A percentile compares a stretch with the other conserved stretches of the same genome.
Evolutionary conservation across 352 stramenopile genomes (phyloP).

Genomic region (Thraustochytrium sp.): DNA sequence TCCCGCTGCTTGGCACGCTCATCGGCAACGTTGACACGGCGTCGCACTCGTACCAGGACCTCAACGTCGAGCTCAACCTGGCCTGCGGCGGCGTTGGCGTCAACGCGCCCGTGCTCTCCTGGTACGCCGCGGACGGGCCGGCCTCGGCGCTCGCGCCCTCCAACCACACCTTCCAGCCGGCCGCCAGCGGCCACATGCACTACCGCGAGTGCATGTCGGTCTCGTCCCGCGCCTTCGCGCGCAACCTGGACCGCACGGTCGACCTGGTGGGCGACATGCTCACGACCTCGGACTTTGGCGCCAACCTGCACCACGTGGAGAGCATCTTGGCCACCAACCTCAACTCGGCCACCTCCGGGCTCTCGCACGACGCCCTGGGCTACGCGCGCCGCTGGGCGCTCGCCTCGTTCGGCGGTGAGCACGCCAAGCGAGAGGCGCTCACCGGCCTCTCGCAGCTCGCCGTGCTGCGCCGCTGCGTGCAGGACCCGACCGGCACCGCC

Average conservation of each 20-base stretch:
- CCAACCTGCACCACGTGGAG: conserved; percentile 16
- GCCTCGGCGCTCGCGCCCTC: background rate
- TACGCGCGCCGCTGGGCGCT: conserved; percentile 7
- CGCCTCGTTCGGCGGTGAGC: conserved; percentile 3
- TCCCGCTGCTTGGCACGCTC: background rate
- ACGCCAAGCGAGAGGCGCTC: conserved; percentile 30
- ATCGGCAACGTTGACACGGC: conserved; percentile 24
- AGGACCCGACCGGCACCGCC: background rate
- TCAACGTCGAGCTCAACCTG: background rate
- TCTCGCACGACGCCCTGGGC: conserved; percentile 2
- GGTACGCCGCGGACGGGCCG: background rate
- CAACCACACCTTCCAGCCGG: background rate
- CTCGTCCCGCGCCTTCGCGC: background rate
- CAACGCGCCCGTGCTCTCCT: background rate
- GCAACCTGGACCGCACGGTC: conserved; percentile 28
- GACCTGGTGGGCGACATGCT: conserved; percentile 12
- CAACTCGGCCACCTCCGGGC: background rate
- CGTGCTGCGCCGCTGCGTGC: background rate
- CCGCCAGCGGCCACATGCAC: background rate
- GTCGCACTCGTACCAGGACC: background rate
- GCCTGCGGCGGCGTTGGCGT: background rate
- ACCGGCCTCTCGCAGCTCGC: background rate
- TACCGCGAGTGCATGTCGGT: conserved; percentile 10
- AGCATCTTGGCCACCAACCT: conserved; percentile 12
- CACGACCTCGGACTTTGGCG: background rate